Base-by-base conservation (phyloP, 192 early-diverging fungal species). In the Irineochytrium annulatum region DNA sequence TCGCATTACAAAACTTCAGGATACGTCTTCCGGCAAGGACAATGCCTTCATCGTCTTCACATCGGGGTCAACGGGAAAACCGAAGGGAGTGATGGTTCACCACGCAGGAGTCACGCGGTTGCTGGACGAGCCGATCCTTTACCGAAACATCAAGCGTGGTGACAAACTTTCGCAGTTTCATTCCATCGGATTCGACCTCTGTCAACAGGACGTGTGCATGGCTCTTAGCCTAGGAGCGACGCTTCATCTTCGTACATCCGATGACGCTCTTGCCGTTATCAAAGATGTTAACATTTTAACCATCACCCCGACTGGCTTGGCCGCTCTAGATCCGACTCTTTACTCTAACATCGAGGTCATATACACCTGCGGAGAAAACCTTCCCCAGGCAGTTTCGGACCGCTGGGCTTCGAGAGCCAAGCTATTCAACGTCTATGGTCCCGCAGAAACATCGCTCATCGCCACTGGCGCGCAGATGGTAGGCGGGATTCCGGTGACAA, bases 41-140 rank as follows among this genome's bases (percentile, higher is more conserved):
- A 60, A 49, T 1, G n/a, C 13, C 52, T 56, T 35, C 39, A 29
- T 75, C 26, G 52, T 69, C 16, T 65, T 74, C 39, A 74, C 65
- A 11, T 75, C 71, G 5, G 72, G 72, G 3, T 72, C 72, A 16
- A 76, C 74, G 3, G 74, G 74, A 13, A 72, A 22, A 24, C 74
- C 74, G 39, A 76, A 76, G 39, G 74, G 72, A 0, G 71, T 71
- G 20, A 19, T 69, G 27, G 49, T 71, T 17, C 26, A 8, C 16
- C 74, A 76, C 34, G 26, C 28, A 26, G 62, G 60, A n/a, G 31
- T 70, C 13, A 33, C 32, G 32, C 60, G 73, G 30, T 43, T 52
- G 28, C 27, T 59, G 14, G 13, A 35, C n/a, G 34, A 32, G 35
- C 43, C 55, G 16, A 31, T 52, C 1, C 32, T 22, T 24, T 33